phyloP scores from a whole-genome alignment of 78 protist genomes.

The Pelomyxa schiedti region DNA sequence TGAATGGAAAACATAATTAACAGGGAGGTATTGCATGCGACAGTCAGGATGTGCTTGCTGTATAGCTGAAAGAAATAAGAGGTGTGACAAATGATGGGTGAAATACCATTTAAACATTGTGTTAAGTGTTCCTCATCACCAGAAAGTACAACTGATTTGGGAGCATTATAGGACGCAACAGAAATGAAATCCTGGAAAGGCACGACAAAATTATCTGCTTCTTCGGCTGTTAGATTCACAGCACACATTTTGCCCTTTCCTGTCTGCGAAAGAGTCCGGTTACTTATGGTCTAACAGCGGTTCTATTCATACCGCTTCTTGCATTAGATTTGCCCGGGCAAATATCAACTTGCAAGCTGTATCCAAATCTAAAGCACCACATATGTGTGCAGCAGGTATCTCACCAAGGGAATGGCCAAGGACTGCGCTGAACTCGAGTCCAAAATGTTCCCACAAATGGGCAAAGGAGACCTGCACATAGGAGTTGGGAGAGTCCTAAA shows the following conservation, averaged over 20 bases:
- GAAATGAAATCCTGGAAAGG: not conserved
- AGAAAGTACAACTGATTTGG: not conserved
- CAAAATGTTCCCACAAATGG: not conserved
- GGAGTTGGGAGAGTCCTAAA: too few relatives aligned
- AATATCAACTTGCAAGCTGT: slow-evolving; percentile 17
- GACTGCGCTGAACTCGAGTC: slow-evolving; percentile 10
- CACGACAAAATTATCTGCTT: not conserved
- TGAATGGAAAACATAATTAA: not conserved
- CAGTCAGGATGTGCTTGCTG: not conserved
- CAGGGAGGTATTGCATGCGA: not conserved
- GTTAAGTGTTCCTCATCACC: not conserved
- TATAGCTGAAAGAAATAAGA: too few relatives aligned
- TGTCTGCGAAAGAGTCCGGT: too few relatives aligned
- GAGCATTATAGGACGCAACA: not conserved
- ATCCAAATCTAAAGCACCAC: slow-evolving; percentile 20
- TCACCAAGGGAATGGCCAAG: slow-evolving; percentile 63
- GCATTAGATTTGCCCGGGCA: slow-evolving; percentile 7
- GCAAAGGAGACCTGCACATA: slow-evolving; percentile 33
- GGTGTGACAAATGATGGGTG: too few relatives aligned
- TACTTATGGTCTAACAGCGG: too few relatives aligned
- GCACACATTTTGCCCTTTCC: not conserved
- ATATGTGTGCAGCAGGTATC: slow-evolving; percentile 17
- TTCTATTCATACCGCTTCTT: not conserved
- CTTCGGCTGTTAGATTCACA: not conserved
- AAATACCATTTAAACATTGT: too few relatives aligned